Percentiles rank a stretch among this genome's conserved stretches.
Conservation (phyloP, 2,329 filamentous ascomycete genomes). For the Trichoderma arundinaceum region DNA sequence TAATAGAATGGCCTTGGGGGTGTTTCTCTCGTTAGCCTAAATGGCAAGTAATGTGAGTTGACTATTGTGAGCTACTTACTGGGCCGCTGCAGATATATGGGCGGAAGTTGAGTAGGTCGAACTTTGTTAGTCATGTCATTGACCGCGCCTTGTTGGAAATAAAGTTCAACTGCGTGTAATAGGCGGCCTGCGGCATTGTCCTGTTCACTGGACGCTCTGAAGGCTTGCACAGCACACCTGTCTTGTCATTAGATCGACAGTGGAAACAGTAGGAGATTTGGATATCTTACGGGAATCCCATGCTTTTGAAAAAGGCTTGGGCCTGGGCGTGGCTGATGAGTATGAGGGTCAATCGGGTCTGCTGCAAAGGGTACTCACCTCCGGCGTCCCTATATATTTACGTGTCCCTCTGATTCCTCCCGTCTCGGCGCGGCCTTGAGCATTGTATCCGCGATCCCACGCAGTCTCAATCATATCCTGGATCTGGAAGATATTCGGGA, state of each 20-base stretch:
- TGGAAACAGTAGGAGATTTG: not conserved
- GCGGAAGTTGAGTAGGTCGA: conserved; percentile 73
- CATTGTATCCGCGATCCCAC: conserved; percentile 85
- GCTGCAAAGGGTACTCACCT: conserved; percentile 57
- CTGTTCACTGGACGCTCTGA: conserved; percentile 54
- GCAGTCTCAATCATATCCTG: conserved; percentile 87
- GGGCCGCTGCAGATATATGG: conserved; percentile 88
- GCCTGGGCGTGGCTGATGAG: conserved; percentile 57
- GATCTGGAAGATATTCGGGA: conserved; percentile 80
- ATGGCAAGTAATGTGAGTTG: not conserved
- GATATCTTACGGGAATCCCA: conserved; percentile 66
- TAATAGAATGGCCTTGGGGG: conserved; percentile 77
- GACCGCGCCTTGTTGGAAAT: conserved; percentile 65
- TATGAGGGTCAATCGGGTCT: not conserved
- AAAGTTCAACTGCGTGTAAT: conserved; percentile 71
- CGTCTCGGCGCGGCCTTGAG: conserved; percentile 76
- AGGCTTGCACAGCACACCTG: conserved; percentile 67
- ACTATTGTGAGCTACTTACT: conserved; percentile 50
- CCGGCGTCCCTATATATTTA: conserved; percentile 94
- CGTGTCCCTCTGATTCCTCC: conserved; percentile 86
- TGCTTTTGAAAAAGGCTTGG: conserved; percentile 74
- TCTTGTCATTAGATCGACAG: not conserved
- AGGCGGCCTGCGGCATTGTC: conserved; percentile 59
- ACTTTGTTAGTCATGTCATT: conserved; percentile 62
- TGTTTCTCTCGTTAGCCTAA: conserved; percentile 19